Evolutionary conservation across 345 rosid species (phyloP).

Genomic region (Geranium rotundifolium): DNA sequence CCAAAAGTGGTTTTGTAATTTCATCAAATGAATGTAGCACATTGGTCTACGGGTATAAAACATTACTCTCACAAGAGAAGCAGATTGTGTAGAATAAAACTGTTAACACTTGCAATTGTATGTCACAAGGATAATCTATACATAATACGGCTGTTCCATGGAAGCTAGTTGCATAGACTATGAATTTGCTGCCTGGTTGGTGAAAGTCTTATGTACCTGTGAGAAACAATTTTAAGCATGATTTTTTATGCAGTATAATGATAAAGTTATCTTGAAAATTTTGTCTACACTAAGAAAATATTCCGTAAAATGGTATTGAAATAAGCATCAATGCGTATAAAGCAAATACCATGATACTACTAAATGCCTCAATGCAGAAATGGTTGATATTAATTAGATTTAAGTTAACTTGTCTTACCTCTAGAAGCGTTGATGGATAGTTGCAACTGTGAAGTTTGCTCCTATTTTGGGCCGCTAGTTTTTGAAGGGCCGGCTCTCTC

Average conservation of each 20-base stretch:
- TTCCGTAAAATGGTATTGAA: too few relatives aligned
- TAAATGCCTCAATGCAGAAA: background rate
- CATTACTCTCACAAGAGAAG: too few relatives aligned
- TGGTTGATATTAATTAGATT: background rate
- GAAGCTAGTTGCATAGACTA: background rate
- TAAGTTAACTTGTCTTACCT: background rate
- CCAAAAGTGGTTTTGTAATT: background rate
- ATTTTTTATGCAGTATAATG: too few relatives aligned
- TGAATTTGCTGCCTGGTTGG: background rate
- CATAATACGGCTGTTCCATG: background rate
- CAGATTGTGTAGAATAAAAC: too few relatives aligned
- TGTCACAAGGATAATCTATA: background rate
- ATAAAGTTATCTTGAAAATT: too few relatives aligned
- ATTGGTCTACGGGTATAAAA: background rate
- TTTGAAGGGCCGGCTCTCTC: slow-evolving; percentile 66
- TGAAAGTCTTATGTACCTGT: background rate
- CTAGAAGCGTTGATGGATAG: slow-evolving; percentile 14
- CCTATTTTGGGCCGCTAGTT: slow-evolving; percentile 43
- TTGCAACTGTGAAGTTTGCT: background rate
- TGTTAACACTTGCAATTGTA: background rate
- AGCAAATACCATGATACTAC: too few relatives aligned
- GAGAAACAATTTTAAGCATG: background rate
- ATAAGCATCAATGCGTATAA: too few relatives aligned
- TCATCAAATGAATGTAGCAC: background rate
- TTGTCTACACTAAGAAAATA: too few relatives aligned